A percentile compares a stretch with the other conserved stretches of the same genome.
Conservation (phyloP, 1,139 yeast species). For the Saccharomyces hybrid region DNA sequence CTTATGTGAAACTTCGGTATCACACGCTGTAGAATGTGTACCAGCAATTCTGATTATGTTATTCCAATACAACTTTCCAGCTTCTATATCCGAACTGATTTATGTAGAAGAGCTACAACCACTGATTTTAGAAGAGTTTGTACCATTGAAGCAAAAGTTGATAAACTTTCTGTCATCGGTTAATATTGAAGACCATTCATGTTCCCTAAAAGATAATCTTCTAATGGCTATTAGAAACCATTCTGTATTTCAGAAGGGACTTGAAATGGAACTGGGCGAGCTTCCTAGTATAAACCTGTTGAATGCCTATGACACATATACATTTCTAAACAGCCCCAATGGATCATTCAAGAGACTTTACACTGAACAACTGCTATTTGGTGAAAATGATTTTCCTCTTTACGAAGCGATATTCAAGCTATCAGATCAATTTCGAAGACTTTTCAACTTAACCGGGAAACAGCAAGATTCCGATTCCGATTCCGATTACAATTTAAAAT, state of each 20-base stretch:
- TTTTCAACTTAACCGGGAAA: slow-evolving; percentile 10
- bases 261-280: slow-evolving; percentile 2
- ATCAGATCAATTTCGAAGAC: slow-evolving; percentile 15
- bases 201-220: slow-evolving; percentile 11
- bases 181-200: slow-evolving; percentile 11
- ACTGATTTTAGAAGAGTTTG: slow-evolving; percentile 12
- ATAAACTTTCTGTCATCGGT: slow-evolving; percentile 9
- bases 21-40: slow-evolving; percentile 11
- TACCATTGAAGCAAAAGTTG: slow-evolving; percentile 12
- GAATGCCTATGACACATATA: slow-evolving; percentile 18
- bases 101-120: slow-evolving; percentile 10
- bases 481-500: not conserved
- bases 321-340: slow-evolving; percentile 20
- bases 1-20: slow-evolving; percentile 8
- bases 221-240: slow-evolving; percentile 10
- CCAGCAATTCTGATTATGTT: slow-evolving; percentile 10
- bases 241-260: slow-evolving; percentile 5
- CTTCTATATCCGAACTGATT: slow-evolving; percentile 12
- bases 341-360: slow-evolving; percentile 22
- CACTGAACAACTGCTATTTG: slow-evolving; percentile 26
- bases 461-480: slow-evolving; percentile 9
- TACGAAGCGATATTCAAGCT: slow-evolving; percentile 17
- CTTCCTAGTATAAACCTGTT: slow-evolving; percentile 10
- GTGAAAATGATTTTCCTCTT: slow-evolving; percentile 25
- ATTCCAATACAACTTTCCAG: slow-evolving; percentile 13